Base-by-base conservation (phyloP, 148 eudicot genomes). In the Euryodendron excelsum region DNA sequence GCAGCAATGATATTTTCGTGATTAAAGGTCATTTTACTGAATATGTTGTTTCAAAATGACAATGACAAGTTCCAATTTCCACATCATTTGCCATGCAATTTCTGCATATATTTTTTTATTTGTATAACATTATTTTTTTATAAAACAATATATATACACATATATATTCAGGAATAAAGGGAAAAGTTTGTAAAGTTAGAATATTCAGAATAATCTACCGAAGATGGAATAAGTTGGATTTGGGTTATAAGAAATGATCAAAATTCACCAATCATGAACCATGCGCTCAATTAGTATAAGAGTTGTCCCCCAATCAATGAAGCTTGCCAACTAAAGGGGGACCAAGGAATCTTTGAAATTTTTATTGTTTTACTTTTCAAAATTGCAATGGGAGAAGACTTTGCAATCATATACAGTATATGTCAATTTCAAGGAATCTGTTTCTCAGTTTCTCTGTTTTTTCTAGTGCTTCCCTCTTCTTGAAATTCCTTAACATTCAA, bases 291-390 rank as follows among this genome's bases (percentile, higher is more conserved):
- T 60, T 59, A 37, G 37, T 11, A 71, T 77, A 58, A 48, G 63
- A 76, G 80, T 79, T 79, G 85, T 63, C 65, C 52, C 79, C 85
- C 79, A 79, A n/a, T 76, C 18, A 74, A 67, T 75, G 73, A 25
- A 75, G 61, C 82, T 79, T 72, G 83, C 53, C 83, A 75, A 61
- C 79, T 47, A 62, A 10, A 69, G 69, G 79, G 74, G 76, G 78
- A 69, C 61, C 75, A 27, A 58, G 82, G 82, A 74, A 80, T 74
- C 78, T 65, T 25, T 44, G 18, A 10, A n/a, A 58, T 31, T 67
- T 13, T 73, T 66, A 20, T 61, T 56, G n/a, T 45, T 56, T 65
- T 23, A 74, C 75, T 59, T 82, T 78, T 33, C 28, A 66, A 55
- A 18, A 36, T 52, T 5, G 10, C 17, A 44, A 55, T 48, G 20